These are phyloP conservation scores for Poa pratensis DNA, from an alignment of 176 grass and related monocot genomes.

Conservation along the genomic window DNA sequence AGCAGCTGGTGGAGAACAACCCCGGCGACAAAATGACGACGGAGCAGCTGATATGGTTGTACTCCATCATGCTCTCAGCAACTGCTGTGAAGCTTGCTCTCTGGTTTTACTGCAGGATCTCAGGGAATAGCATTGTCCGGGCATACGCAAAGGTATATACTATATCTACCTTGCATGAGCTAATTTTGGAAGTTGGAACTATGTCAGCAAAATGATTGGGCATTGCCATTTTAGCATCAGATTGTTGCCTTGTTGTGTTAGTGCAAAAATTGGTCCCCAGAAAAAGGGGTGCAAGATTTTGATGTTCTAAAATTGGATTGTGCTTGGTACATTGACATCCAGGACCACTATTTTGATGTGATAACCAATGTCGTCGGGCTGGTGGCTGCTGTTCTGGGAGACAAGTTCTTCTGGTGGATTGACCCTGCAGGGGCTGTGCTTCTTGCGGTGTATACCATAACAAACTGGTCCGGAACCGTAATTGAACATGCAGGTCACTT, in stretches of 20 bases:
- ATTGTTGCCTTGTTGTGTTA: conserved; percentile 3
- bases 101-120: conserved; percentile 78
- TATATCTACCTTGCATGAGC: not conserved
- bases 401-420: conserved; percentile 81
- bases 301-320: conserved; percentile 6
- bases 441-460: conserved; percentile 84
- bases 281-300: not conserved
- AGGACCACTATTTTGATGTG: conserved; percentile 97
- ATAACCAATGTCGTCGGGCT: conserved; percentile 87
- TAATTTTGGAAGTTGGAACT: conserved; percentile 10
- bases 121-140: conserved; percentile 69
- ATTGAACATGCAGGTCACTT: conserved; percentile 76
- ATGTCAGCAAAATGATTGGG: not conserved
- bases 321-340: conserved; percentile 18
- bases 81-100: conserved; percentile 81
- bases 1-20: conserved; percentile 64
- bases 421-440: conserved; percentile 83
- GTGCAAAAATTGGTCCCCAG: not conserved
- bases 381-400: conserved; percentile 83
- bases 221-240: not conserved
- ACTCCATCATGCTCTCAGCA: conserved; percentile 87
- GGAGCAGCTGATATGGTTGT: conserved; percentile 75
- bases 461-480: conserved; percentile 83
- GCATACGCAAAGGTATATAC: conserved; percentile 73
- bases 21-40: conserved; percentile 60